Base-by-base conservation (phyloP, 768 basidiomycete genomes). In the Tubosaeta sp. region DNA sequence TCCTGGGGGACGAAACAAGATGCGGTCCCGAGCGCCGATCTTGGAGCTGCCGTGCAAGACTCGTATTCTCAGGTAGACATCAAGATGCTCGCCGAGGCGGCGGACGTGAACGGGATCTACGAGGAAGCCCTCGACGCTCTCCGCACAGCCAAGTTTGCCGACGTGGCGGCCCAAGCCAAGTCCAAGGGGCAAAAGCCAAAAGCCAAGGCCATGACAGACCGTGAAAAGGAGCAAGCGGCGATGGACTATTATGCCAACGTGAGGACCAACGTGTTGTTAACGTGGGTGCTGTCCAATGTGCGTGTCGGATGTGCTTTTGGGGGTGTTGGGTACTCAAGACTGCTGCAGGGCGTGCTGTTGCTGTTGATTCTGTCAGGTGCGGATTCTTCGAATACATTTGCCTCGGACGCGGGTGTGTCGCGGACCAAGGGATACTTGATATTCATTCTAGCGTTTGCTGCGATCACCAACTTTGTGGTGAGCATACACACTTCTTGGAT, bases 1-100 rank as follows among this genome's bases (percentile, higher is more conserved):
- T 90, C 90, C 22, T 91, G 94, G 94, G 94, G 94, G 6, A 97
- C 94, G n/a, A 97, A 97, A 69, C 88, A 92, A 69, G 89, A 92
- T 31, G 79, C 79, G 9, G 71, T 77, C 3, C 76, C 80, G 0
- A 84, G 87, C 46, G 77, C 79, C 1, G 92, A 95, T 63, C 81
- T 96, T 16, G 92, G 92, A 10, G 82, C 83, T 7, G 89, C 94
- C 42, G 80, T 83, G 34, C 88, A 91, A 62, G 85, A 93, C 61
- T 83, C 80, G 24, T 75, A 86, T 60, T 84, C 83, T 13, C 83
- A 89, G 58, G 92, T 95, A 40, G 90, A 94, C 63, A 84, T 95
- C 44, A 89, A 94, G 67, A 80, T 94, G 68, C 77, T 87, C 21
- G 83, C 87, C 0, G 86, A 90, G 54, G 81, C 84, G 14, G 87